Evolutionary conservation across 441 rosid genomes (phyloP), one percentile per base, ranked within the genome.

Genomic region (Gossypium schwendimanii): DNA sequence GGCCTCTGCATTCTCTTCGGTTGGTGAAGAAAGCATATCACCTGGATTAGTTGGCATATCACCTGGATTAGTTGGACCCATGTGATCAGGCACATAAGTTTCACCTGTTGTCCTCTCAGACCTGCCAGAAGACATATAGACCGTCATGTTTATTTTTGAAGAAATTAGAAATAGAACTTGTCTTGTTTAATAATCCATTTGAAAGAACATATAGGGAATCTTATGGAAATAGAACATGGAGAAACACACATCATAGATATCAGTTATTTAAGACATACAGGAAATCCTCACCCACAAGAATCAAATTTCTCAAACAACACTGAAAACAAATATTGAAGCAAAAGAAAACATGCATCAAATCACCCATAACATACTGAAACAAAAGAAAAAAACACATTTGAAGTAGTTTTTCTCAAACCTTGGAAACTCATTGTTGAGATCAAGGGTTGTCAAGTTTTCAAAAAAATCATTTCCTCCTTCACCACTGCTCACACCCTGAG

Each of bases 191-290:
- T 26, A 67, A 26, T 67, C 71, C 71, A 26, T 26, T 39, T 49
- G 71, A 15, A 26, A 67, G 71, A 67, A 67, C n/a, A 26, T 17
- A 41, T 49, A 26, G 59, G 24, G 54, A 67, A 67, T 67, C 44
- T 49, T 11, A 21, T 24, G 54, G 21, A 45, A 45, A 60, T 39
- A 61, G 15, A 47, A 45, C 26, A 45, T 24, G 47, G 26, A 59
- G 21, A 57, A 58, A 71, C 55, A 44, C 9, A 59, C 10, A 39
- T 17, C 44, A 44, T 4, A 8, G 21, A 50, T 50, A 52, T 17
- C 45, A 68, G 3, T 28, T 26, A 26, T 4, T 68, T 15, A 68
- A 47, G 57, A 7, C 15, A 45, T 18, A 8, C 28, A 53, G 63
- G 26, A 6, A 60, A 26, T n/a, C 70, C 58, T 67, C n/a, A 8